A percentile compares a stretch with the other conserved stretches of the same genome.
phyloP scores from a whole-genome alignment of 140 eudicot genomes.

The Erigeron philadelphicus region DNA sequence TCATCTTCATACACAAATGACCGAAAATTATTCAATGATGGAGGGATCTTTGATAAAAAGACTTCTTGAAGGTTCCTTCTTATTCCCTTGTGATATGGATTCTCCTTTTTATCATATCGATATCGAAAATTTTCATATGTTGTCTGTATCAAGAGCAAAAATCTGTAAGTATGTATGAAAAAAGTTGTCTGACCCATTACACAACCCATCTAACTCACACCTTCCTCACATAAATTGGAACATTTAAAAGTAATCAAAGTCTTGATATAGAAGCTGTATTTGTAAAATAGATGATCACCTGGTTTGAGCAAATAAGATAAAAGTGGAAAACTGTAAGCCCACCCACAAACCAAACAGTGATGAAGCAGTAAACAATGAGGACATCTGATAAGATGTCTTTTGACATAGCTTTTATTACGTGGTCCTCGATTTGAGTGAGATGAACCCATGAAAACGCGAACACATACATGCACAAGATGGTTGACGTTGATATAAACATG shows the following conservation, averaged over 20 bases:
- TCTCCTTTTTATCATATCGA: constrained; percentile 82
- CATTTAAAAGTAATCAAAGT: not conserved
- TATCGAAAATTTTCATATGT: constrained; percentile 92
- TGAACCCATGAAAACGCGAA: constrained; percentile 67
- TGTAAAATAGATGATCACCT: constrained; percentile 46
- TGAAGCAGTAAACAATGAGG: constrained; percentile 80
- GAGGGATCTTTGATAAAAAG: constrained; percentile 65
- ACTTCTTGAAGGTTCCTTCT: constrained; percentile 61
- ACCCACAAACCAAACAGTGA: constrained; percentile 94
- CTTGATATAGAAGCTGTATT: not conserved
- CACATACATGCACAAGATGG: constrained; percentile 73
- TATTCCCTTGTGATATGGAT: constrained; percentile 79
- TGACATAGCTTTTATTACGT: constrained; percentile 50
- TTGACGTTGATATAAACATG: constrained; percentile 86
- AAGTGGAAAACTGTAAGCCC: constrained; percentile 86
- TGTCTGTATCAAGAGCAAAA: constrained; percentile 49
- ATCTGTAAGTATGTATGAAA: constrained; percentile 4
- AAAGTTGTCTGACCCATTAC: not conserved
- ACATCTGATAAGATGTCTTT: constrained; percentile 65
- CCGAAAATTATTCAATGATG: constrained; percentile 64
- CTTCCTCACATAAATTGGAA: constrained; percentile 2
- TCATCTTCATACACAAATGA: constrained; percentile 55
- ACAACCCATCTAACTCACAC: not conserved
- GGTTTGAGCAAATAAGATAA: constrained; percentile 82
- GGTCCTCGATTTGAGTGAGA: constrained; percentile 33